Base-by-base conservation (phyloP, 2,329 filamentous ascomycete genomes). In the Neoscytalidium dimidiatum region DNA sequence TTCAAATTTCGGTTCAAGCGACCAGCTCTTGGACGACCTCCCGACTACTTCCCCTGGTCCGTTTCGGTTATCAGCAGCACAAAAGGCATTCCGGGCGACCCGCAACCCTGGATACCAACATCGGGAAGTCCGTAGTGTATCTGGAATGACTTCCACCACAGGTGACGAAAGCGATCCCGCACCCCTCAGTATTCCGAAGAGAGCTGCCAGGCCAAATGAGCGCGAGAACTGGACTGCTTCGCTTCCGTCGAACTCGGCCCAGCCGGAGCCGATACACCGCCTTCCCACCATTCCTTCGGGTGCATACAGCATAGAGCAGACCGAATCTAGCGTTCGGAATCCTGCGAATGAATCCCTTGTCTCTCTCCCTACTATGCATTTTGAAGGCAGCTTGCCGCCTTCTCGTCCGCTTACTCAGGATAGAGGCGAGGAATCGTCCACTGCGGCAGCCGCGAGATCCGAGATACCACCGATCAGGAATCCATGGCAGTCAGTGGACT, bases 401-500 rank as follows among this genome's bases (percentile, higher is more conserved):
- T 43, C 44, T 5, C 35, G 58, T 14, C 58, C 23, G 3, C 6
- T 26, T 5, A 51, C 21, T 11, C 43, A 33, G 26, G 56, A 60
- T 9, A 60, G 14, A n/a, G 43, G 44, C 44, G 44, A 62, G 14
- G 58, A 62, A n/a, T 49, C 58, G 38, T 62, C 58, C 6, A 14
- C 58, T 19, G 21, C 26, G 7, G 43, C 43, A 13, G 46, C 33
- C 17, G 44, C 58, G 21, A 26, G 44, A n/a, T 7, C 41, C n/a
- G 26, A 35, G 9, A 46, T 64, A 14, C 62, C 62, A 28, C 49
- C 49, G 17, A 41, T 64, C 31, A 44, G 62, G 14, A 64, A 64
- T 23, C 62, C 62, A 26, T 64, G 62, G 62, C 62, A 64, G 21
- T 57, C 51, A 4, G 31, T 58, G 9, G 62, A 64, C 23, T 64